A percentile compares a stretch with the other conserved stretches of the same genome.
Conservation (phyloP, 1,139 yeast species). For the Suhomyces coccinellae region DNA sequence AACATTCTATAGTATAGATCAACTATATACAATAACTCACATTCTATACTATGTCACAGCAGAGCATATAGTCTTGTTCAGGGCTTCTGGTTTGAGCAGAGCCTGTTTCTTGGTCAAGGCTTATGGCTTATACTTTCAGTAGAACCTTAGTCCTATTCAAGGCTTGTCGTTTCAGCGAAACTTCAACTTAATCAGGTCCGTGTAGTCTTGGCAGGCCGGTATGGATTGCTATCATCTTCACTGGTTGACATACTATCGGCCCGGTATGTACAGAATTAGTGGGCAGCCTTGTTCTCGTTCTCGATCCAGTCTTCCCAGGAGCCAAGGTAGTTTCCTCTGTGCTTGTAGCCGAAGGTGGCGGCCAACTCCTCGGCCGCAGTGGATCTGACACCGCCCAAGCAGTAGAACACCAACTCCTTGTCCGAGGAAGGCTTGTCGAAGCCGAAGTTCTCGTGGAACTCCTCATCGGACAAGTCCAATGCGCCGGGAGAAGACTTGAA, state of each 20-base stretch:
- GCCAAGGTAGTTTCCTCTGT: conserved; percentile 78
- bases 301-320: conserved; percentile 85
- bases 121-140: too few relatives aligned
- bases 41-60: too few relatives aligned
- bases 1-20: too few relatives aligned
- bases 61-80: too few relatives aligned
- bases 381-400: conserved; percentile 91
- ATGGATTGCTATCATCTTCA: too few relatives aligned
- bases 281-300: conserved; percentile 32
- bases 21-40: too few relatives aligned
- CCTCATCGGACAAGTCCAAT: conserved; percentile 72
- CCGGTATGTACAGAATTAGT: conserved; percentile 6
- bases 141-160: too few relatives aligned
- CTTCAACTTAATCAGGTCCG: too few relatives aligned
- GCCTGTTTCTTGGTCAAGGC: too few relatives aligned
- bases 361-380: conserved; percentile 92
- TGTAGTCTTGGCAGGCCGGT: too few relatives aligned
- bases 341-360: conserved; percentile 79
- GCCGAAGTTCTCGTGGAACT: conserved; percentile 78
- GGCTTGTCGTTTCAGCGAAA: too few relatives aligned
- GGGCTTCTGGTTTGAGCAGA: too few relatives aligned
- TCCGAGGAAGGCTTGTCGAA: conserved; percentile 74
- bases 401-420: conserved; percentile 82
- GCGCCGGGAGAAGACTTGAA: conserved; percentile 95
- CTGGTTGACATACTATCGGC: background rate